Conservation (phyloP, 2,329 filamentous ascomycete species). For the Fusarium sp. region DNA sequence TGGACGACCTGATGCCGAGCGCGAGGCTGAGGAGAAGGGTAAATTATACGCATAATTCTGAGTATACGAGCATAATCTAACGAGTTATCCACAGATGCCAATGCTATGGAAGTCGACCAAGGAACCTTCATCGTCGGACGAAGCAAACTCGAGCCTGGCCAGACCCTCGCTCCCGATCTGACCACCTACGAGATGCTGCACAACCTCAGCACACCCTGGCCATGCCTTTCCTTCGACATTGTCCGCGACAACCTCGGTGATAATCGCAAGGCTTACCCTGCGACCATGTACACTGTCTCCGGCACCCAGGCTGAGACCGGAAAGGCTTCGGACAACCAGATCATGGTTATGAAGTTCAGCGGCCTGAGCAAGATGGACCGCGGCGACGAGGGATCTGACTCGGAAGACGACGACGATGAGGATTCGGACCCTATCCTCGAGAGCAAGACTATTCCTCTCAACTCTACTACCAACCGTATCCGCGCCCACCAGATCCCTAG, state of each 20-base stretch:
- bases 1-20: slow-evolving; percentile 89
- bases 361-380: slow-evolving; percentile 89
- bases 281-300: slow-evolving; percentile 93
- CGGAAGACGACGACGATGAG: slow-evolving; percentile 81
- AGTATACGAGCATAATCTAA: not conserved
- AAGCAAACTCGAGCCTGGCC: slow-evolving; percentile 89
- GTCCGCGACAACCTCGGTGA: slow-evolving; percentile 88
- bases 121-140: slow-evolving; percentile 96
- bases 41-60: not conserved
- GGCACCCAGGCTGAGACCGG: slow-evolving; percentile 89
- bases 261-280: slow-evolving; percentile 91
- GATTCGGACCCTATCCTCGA: slow-evolving; percentile 91
- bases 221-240: slow-evolving; percentile 96
- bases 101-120: slow-evolving; percentile 93
- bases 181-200: slow-evolving; percentile 99
- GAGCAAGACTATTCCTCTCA: slow-evolving; percentile 87
- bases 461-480: slow-evolving; percentile 92
- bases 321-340: slow-evolving; percentile 85
- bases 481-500: slow-evolving; percentile 85
- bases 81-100: slow-evolving; percentile 68
- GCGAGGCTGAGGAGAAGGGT: slow-evolving; percentile 87
- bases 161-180: slow-evolving; percentile 90
- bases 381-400: slow-evolving; percentile 75
- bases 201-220: slow-evolving; percentile 93
- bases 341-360: slow-evolving; percentile 97